phyloP scores from a whole-genome alignment of 345 rosid genomes.

The Citrus hindsii region DNA sequence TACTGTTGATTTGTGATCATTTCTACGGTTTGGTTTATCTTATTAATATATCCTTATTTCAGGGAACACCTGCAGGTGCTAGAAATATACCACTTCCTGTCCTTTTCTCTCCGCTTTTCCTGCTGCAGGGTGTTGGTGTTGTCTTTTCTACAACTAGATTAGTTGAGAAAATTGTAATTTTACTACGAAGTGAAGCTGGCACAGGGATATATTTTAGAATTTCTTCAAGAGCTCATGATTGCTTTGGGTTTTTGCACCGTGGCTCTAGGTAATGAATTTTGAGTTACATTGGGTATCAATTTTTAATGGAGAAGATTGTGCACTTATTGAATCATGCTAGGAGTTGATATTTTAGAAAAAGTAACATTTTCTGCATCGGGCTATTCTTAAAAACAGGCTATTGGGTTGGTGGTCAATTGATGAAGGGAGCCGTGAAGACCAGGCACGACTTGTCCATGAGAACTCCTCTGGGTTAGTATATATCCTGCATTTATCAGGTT shows the following conservation, averaged over 20 bases:
- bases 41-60: constrained; percentile 26
- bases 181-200: constrained; percentile 67
- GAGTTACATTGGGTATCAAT: neutral
- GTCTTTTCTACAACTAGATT: constrained; percentile 73
- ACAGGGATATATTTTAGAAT: constrained; percentile 69
- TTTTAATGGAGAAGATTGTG: neutral
- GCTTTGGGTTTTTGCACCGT: constrained; percentile 87
- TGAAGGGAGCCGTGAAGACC: constrained; percentile 93
- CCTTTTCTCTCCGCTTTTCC: constrained; percentile 82
- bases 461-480: constrained; percentile 64
- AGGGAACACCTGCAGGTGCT: constrained; percentile 94
- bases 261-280: constrained; percentile 74
- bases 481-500: constrained; percentile 3
- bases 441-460: constrained; percentile 73
- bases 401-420: constrained; percentile 99
- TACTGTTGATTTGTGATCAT: constrained; percentile 7
- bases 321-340: neutral
- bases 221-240: constrained; percentile 72
- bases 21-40: constrained; percentile 19
- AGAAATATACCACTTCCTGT: constrained; percentile 71
- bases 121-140: constrained; percentile 84
- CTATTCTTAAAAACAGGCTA: constrained; percentile 47
- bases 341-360: neutral
- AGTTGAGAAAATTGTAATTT: constrained; percentile 69
- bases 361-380: constrained; percentile 8